phyloP scores from a whole-genome alignment of 108 stramenopile species.

The Chaetoceros tenuissimus region DNA sequence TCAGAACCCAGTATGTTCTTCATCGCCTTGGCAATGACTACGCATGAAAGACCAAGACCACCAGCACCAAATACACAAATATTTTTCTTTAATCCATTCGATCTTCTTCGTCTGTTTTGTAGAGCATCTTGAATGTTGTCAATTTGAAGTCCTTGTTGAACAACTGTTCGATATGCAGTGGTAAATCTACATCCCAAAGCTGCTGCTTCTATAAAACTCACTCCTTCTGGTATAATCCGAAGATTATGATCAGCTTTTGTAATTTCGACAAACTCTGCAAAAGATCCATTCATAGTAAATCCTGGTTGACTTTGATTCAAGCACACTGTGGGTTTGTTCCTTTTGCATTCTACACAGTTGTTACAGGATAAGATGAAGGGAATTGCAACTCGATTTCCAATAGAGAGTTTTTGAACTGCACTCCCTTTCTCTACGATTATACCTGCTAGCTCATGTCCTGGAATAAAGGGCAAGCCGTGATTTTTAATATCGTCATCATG shows the following conservation, averaged over 20 bases:
- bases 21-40: slow-evolving; percentile 54
- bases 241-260: slow-evolving; percentile 61
- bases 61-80: slow-evolving; percentile 60
- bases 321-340: slow-evolving; percentile 48
- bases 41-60: slow-evolving; percentile 65
- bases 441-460: slow-evolving; percentile 74
- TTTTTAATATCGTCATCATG: slow-evolving; percentile 55
- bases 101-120: neutral
- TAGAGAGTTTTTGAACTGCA: slow-evolving; percentile 8
- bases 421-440: slow-evolving; percentile 50
- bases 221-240: slow-evolving; percentile 29
- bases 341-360: slow-evolving; percentile 36
- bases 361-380: slow-evolving; percentile 76
- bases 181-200: slow-evolving; percentile 79
- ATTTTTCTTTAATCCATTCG: slow-evolving; percentile 5
- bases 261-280: slow-evolving; percentile 61
- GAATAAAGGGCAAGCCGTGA: slow-evolving; percentile 60
- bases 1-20: slow-evolving; percentile 8
- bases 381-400: slow-evolving; percentile 61
- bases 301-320: slow-evolving; percentile 63
- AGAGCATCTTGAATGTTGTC: slow-evolving; percentile 8
- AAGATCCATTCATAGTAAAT: slow-evolving; percentile 57
- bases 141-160: slow-evolving; percentile 48
- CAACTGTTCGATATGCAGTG: slow-evolving; percentile 68
- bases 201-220: slow-evolving; percentile 67